Percentiles rank a stretch among this genome's conserved stretches.
Conservation (phyloP, 2,329 filamentous ascomycete genomes). For the Xenoacremonium recifei region DNA sequence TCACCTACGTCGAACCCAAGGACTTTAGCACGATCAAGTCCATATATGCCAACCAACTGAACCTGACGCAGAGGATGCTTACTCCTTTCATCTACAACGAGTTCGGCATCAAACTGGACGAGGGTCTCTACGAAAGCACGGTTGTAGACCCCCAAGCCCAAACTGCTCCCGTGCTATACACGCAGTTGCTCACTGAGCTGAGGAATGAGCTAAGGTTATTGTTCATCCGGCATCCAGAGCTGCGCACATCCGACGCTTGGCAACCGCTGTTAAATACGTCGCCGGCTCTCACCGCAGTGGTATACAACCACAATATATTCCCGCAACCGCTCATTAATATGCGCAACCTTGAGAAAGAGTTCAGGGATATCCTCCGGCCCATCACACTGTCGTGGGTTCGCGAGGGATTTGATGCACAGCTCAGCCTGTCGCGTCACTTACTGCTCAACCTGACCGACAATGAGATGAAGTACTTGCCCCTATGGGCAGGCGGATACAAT, state of each 20-base stretch:
- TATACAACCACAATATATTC: background rate
- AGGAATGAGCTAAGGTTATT: background rate
- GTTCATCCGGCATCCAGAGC: background rate
- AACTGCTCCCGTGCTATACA: background rate
- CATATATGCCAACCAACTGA: slow-evolving; percentile 7
- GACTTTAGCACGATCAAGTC: slow-evolving; percentile 17
- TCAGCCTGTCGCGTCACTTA: slow-evolving; percentile 41
- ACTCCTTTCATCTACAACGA: slow-evolving; percentile 37
- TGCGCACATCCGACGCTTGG: background rate
- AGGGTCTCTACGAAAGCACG: background rate
- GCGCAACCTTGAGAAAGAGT: slow-evolving; percentile 15
- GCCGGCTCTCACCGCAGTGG: too few relatives aligned
- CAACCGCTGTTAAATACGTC: background rate
- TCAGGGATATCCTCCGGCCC: slow-evolving; percentile 20
- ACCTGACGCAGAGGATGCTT: slow-evolving; percentile 21
- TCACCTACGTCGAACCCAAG: slow-evolving; percentile 33
- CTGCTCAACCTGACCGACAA: slow-evolving; percentile 52
- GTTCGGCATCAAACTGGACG: slow-evolving; percentile 15
- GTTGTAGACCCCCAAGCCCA: too few relatives aligned
- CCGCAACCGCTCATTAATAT: background rate
- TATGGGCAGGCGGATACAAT: slow-evolving; percentile 61
- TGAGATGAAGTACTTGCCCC: slow-evolving; percentile 61
- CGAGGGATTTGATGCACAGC: slow-evolving; percentile 31
- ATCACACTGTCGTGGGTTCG: slow-evolving; percentile 24
- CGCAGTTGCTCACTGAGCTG: background rate